Conservation (phyloP, 441 rosid species). For the Metrosideros polymorpha region DNA sequence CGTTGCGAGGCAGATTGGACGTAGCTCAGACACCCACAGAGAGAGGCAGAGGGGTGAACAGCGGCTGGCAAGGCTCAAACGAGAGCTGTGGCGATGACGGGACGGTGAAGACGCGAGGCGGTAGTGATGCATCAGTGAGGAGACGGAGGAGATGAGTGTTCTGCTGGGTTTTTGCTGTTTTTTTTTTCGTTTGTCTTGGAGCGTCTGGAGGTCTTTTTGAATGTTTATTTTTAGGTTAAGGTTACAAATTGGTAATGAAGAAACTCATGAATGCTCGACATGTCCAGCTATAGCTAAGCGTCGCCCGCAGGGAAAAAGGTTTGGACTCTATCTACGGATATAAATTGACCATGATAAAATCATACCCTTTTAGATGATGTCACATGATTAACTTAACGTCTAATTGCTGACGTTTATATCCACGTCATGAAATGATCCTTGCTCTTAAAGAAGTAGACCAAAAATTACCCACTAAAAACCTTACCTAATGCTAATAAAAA, state of each 20-base stretch:
- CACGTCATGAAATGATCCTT: background rate
- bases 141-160: background rate
- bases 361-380: background rate
- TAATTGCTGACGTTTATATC: too few species aligned
- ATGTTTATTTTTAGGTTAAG: background rate
- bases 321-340: background rate
- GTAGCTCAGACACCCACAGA: background rate
- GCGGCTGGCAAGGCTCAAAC: background rate
- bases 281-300: background rate
- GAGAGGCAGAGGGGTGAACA: background rate
- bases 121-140: background rate
- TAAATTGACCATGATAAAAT: background rate
- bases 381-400: too few species aligned
- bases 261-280: background rate
- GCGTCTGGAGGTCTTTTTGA: background rate
- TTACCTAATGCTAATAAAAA: too few species aligned
- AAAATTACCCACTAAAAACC: background rate
- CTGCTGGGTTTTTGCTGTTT: background rate
- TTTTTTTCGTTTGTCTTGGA: background rate
- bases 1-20: background rate
- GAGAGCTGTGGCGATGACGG: background rate
- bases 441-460: background rate
- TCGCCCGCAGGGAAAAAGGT: background rate
- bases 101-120: background rate
- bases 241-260: background rate